Base-by-base conservation (phyloP, 2,329 filamentous ascomycete genomes). In the Apiospora marii region DNA sequence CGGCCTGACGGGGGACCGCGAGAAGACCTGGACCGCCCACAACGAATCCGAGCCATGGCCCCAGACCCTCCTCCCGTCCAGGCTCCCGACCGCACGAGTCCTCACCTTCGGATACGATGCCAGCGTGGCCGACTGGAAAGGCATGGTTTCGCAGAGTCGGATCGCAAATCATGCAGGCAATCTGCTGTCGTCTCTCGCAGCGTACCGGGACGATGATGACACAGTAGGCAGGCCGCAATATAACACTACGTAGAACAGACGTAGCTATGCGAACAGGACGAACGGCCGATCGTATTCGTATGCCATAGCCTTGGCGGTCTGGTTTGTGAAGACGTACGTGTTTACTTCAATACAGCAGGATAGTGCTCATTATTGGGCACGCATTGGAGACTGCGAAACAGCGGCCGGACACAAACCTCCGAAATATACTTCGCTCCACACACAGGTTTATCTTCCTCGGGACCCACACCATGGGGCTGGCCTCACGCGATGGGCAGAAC, bases 51-150 rank as follows among this genome's bases (percentile, higher is more conserved):
- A 67, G n/a, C 80, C 82, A 2, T 85, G 83, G 83, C 82, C 82
- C 0, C 58, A 78, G 70, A 74, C 74, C 0, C 75, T 85, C 27
- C 78, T 85, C 0, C 77, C 82, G 1, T 27, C 64, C 0, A 76
- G 78, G 70, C 72, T 84, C 43, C 64, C 71, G 0, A 78, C 73
- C 1, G 80, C 81, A 24, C 80, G 83, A 19, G 76, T 85, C 5
- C 77, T 85, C 27, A 82, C 82, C 0, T 85, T 80, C 43, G 84
- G 84, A 22, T 86, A 86, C 73, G 79, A 83, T 44, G 80, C 80
- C n/a, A 79, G 82, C 34, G 69, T 82, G 24, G 49, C 49, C 0
- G 53, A 75, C n/a, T 72, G 73, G 27, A 73, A 34, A 61, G 51
- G 30, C 6, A 75, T 74, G n/a, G 75, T 77, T 16, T 75, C 76